These are phyloP conservation scores for Kickxella alabastrina DNA, from an alignment of 192 early-diverging fungal species.

Conservation along the genomic window DNA sequence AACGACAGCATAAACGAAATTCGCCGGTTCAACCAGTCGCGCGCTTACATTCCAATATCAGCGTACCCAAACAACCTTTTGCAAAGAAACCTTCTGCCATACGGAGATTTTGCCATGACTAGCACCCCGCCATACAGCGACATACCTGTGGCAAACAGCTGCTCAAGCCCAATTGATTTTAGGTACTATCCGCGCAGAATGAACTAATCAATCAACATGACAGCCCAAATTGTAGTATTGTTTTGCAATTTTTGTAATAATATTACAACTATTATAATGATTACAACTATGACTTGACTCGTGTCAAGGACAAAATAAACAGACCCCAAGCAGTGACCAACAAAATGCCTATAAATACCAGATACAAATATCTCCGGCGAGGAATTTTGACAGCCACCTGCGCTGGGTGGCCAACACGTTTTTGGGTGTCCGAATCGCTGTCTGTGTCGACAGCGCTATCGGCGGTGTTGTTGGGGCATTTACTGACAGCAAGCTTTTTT, in stretches of 20 bases:
- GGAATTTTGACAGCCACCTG: conserved; percentile 18
- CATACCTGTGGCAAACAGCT: conserved; percentile 2
- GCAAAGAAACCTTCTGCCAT: background rate
- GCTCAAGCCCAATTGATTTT: conserved; percentile 7
- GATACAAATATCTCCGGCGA: conserved; percentile 32
- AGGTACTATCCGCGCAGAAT: conserved; percentile 27
- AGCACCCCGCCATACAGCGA: background rate
- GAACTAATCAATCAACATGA: conserved; percentile 13
- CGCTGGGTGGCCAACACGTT: background rate
- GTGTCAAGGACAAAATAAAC: conserved; percentile 30
- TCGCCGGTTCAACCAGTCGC: conserved; percentile 8
- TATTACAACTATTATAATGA: no score
- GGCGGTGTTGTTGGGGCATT: no score
- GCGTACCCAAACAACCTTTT: background rate
- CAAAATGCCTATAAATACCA: conserved; percentile 36
- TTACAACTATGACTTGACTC: conserved; percentile 21
- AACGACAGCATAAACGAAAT: conserved; percentile 5
- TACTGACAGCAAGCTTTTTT: no score
- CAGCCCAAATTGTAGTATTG: no score
- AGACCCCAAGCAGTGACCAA: conserved; percentile 34
- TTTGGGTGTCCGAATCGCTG: background rate
- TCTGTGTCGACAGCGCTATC: background rate
- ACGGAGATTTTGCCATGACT: background rate
- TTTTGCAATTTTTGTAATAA: no score
- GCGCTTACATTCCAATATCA: conserved; percentile 2